Base-by-base conservation (phyloP, 2,329 filamentous ascomycete species). In the Fusarium chaquense region DNA sequence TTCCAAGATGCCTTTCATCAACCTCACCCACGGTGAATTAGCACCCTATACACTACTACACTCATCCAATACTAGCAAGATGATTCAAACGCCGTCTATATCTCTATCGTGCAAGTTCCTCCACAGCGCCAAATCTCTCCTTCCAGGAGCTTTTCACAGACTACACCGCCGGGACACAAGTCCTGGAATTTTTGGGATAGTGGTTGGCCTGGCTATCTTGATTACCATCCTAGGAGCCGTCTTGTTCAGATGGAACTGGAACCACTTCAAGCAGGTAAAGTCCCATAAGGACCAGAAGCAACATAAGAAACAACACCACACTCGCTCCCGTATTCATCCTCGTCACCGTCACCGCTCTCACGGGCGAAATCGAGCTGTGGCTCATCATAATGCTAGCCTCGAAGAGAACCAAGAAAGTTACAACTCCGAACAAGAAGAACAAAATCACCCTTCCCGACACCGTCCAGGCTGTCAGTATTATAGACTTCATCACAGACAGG, bases 241-340 rank as follows among this genome's bases (percentile, higher is more conserved):
- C 5, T n/a, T 69, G 11, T 71, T 58, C 22, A n/a, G 45, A 24
- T 71, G 65, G 38, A 65, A 61, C 4, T 69, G 56, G 65, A 58
- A 57, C 6, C 43, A 15, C 5, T 51, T 61, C 22, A 57, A 47
- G 7, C 22, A 40, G 20, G 9, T 18, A 15, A 61, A 33, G n/a
- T 15, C 32, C 15, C 40, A 24, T 15, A 44, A 43, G 15, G n/a
- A 35, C 4, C 36, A 57, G 7, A 56, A 33, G n/a, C 46, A 13
- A 18, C 24, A 50, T 16, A 52, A 28, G 35, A 33, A 41, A 10
- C 28, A 33, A 33, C 50, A 38, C 5, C 26, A 43, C 2, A 30
- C 7, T 32, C 47, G 22, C 11, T 38, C 36, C 7, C 55, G 20
- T 16, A 38, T 10, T 18, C 61, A 15, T 20, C 33, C 47, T 38